phyloP scores from a whole-genome alignment of 176 grass and related monocot genomes.

The Phoenix dactylifera region DNA sequence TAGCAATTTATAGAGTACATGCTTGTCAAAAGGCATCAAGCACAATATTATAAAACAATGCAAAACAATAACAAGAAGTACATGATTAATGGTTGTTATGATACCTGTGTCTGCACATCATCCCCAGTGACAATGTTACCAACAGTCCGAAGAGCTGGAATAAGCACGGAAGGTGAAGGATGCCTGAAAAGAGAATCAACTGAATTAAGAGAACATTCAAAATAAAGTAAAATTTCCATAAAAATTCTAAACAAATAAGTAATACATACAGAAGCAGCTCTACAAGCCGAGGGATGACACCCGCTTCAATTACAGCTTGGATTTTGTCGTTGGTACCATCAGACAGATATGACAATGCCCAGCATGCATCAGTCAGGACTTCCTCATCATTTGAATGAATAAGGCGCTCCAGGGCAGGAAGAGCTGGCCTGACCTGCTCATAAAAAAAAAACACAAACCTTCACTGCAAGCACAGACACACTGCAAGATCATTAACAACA shows the following conservation, averaged over 20 bases:
- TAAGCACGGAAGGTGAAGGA: constrained; percentile 77
- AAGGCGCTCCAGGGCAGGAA: constrained; percentile 70
- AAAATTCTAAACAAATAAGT: neutral
- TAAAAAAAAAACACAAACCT: neutral
- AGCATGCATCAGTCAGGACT: constrained; percentile 91
- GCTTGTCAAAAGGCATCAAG: neutral
- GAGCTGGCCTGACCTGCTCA: constrained; percentile 67
- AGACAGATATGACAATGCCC: constrained; percentile 87
- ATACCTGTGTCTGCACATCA: constrained; percentile 91
- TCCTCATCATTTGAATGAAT: constrained; percentile 90
- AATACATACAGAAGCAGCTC: constrained; percentile 74
- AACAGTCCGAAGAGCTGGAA: constrained; percentile 87
- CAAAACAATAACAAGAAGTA: neutral
- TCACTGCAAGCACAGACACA: neutral
- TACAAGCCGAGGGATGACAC: constrained; percentile 75
- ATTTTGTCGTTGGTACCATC: constrained; percentile 98
- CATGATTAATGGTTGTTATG: neutral
- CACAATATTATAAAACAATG: neutral
- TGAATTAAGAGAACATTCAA: constrained; percentile 10
- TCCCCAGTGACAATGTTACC: constrained; percentile 97
- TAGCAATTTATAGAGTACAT: too few relatives aligned
- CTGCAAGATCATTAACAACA: neutral
- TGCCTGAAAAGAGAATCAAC: constrained; percentile 39
- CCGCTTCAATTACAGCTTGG: constrained; percentile 82
- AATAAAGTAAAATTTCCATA: neutral